Conservation (phyloP, 1,284 basidiomycete species). For the Cystodermella granulosa region DNA sequence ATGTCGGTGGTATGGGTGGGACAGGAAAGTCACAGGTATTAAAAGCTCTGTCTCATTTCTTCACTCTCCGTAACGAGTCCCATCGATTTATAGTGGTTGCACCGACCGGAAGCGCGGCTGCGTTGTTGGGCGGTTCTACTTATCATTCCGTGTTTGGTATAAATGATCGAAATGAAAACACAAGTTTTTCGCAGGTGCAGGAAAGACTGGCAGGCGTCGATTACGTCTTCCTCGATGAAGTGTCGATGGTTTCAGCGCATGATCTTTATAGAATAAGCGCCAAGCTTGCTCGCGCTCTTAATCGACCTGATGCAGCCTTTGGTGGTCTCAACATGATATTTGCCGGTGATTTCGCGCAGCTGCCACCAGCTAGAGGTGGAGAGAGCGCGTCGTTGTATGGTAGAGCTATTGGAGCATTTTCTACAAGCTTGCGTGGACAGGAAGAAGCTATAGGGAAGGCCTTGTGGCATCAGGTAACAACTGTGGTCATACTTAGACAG, state of each 20-base stretch:
- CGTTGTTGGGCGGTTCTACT: conserved; percentile 37
- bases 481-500: background rate
- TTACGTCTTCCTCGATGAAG: conserved; percentile 38
- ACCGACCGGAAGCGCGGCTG: conserved; percentile 39
- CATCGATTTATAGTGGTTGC: conserved; percentile 31
- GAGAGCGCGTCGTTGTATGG: conserved; percentile 6
- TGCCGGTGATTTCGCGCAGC: conserved; percentile 17
- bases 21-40: no score
- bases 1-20: no score
- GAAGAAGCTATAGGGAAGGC: conserved; percentile 7
- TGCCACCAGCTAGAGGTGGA: conserved; percentile 8
- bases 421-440: conserved; percentile 1
- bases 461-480: no score
- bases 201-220: conserved; percentile 22
- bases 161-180: conserved; percentile 1
- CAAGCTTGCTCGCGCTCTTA: no score
- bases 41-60: conserved; percentile 21
- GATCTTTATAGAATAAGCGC: conserved; percentile 23
- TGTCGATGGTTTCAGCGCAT: conserved; percentile 34
- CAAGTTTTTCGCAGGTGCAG: background rate
- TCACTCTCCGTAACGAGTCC: conserved; percentile 20
- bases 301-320: conserved; percentile 14
- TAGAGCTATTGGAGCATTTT: background rate
- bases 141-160: conserved; percentile 9
- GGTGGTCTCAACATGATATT: conserved; percentile 18